These are phyloP conservation scores for Fusarium mexicanum DNA, from an alignment of 2,329 filamentous ascomycete species.

Conservation along the genomic window DNA sequence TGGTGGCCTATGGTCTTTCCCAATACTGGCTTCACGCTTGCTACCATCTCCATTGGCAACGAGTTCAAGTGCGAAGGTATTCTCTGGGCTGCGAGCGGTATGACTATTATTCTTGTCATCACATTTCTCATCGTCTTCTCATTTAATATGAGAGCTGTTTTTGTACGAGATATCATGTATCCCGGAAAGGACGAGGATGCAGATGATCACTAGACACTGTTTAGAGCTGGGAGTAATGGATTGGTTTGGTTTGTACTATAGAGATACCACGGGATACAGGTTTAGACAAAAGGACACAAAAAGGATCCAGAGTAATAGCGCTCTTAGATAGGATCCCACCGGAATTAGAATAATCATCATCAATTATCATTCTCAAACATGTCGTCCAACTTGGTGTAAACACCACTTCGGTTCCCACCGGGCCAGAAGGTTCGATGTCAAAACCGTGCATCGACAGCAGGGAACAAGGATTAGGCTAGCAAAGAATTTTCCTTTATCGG, in stretches of 20 bases:
- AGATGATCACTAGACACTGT: slow-evolving; percentile 52
- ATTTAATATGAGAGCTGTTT: slow-evolving; percentile 57
- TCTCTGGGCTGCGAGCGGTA: slow-evolving; percentile 59
- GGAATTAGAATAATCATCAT: background rate
- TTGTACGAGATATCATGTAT: slow-evolving; percentile 65
- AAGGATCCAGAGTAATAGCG: background rate
- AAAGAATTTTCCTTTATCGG: background rate
- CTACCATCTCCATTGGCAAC: slow-evolving; percentile 63
- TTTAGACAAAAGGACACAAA: slow-evolving; percentile 11
- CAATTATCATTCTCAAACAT: background rate
- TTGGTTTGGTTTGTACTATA: slow-evolving; percentile 1
- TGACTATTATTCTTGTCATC: slow-evolving; percentile 58
- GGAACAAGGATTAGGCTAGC: background rate
- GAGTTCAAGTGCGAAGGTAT: slow-evolving; percentile 57
- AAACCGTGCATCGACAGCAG: background rate
- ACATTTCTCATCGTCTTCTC: slow-evolving; percentile 57
- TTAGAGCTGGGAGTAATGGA: slow-evolving; percentile 1
- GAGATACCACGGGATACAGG: slow-evolving; percentile 23
- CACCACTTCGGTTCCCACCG: background rate
- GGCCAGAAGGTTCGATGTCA: slow-evolving; percentile 7
- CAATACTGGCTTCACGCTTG: slow-evolving; percentile 68
- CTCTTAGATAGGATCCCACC: background rate
- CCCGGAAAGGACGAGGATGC: slow-evolving; percentile 65
- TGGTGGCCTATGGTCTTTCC: slow-evolving; percentile 74
- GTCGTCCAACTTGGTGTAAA: background rate